phyloP scores from a whole-genome alignment of 139 green algal species.

The Chlorella sp. region DNA sequence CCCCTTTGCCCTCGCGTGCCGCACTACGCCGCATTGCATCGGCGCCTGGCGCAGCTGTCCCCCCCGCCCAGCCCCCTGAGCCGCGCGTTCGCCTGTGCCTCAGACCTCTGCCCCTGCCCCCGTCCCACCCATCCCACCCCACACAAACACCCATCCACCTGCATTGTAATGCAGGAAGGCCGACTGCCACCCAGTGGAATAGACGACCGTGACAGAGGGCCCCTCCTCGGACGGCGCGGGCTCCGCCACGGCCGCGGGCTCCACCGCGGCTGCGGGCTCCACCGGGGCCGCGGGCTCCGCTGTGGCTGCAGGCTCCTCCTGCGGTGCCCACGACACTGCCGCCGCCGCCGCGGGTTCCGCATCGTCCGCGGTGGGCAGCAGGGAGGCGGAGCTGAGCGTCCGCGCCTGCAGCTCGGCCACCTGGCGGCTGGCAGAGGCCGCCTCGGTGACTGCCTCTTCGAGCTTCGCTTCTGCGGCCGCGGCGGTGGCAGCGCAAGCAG shows the following conservation, averaged over 20 bases:
- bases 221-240: neutral
- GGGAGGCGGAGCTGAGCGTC: neutral
- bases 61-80: neutral
- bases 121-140: neutral
- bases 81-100: neutral
- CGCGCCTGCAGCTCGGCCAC: neutral
- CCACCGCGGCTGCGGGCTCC: neutral
- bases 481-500: too few species aligned
- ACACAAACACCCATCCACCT: slow-evolving; percentile 7
- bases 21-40: neutral
- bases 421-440: neutral
- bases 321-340: neutral
- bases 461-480: slow-evolving; percentile 15
- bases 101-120: neutral
- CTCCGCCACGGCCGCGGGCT: neutral
- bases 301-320: neutral
- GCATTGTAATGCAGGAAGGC: slow-evolving; percentile 29
- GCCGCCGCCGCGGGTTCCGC: neutral
- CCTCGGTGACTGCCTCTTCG: neutral
- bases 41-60: too few species aligned
- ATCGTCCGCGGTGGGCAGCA: neutral
- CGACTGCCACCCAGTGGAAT: slow-evolving; percentile 19
- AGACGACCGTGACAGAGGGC: slow-evolving; percentile 13
- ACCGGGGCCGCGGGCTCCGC: neutral
- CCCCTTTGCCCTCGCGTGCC: neutral